Percentiles rank a stretch among this genome's conserved stretches.
phyloP scores from a whole-genome alignment of 495 filamentous ascomycete genomes.

The Trichoderma reesei region DNA sequence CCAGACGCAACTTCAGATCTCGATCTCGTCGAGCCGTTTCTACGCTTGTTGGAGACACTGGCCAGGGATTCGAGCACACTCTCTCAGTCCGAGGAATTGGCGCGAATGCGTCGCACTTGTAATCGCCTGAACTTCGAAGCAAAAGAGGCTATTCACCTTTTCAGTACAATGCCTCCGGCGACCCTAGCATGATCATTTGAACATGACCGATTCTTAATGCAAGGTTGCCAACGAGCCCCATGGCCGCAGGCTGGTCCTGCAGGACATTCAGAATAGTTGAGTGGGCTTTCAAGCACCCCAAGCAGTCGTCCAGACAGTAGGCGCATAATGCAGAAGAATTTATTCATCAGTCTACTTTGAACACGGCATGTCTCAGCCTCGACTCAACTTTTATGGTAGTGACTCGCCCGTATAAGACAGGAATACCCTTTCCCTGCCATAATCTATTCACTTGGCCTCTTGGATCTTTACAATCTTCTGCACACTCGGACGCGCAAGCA shows the following conservation, averaged over 20 bases:
- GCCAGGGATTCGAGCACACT: slow-evolving; percentile 6
- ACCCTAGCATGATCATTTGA: background rate
- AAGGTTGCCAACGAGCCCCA: background rate
- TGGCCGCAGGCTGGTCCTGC: background rate
- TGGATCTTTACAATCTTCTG: slow-evolving; percentile 31
- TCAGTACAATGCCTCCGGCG: background rate
- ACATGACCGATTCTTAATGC: background rate
- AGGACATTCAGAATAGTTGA: background rate
- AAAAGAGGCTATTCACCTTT: slow-evolving; percentile 5
- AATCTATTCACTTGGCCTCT: slow-evolving; percentile 9
- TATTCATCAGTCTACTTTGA: background rate
- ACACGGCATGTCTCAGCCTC: background rate
- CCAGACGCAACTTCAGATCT: slow-evolving; percentile 9
- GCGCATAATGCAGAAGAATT: background rate
- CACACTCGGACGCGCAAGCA: slow-evolving; percentile 28
- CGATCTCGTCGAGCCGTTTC: slow-evolving; percentile 9
- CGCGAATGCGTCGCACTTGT: slow-evolving; percentile 9
- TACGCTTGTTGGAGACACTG: slow-evolving; percentile 10
- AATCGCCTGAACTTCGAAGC: slow-evolving; percentile 2
- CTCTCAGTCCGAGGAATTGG: background rate
- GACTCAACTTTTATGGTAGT: background rate
- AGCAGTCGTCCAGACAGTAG: background rate
- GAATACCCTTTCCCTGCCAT: background rate
- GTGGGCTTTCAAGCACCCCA: background rate
- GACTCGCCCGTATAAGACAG: background rate